These are phyloP conservation scores for Microascus cirrosus DNA, from an alignment of 2,329 filamentous ascomycete genomes.

Conservation along the genomic window DNA sequence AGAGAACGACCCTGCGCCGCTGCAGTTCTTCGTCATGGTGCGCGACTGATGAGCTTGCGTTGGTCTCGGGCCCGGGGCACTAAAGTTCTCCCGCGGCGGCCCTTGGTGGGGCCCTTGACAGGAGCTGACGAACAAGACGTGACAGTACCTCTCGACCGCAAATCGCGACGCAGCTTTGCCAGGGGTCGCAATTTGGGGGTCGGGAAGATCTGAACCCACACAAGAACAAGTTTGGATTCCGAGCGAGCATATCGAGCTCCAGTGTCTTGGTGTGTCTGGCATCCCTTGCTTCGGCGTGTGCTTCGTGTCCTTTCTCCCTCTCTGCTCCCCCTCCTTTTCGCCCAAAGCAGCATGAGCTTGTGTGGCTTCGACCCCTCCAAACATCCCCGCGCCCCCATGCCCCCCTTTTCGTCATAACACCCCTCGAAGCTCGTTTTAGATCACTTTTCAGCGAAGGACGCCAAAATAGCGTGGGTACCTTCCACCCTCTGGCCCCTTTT, in stretches of 20 bases:
- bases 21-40: not conserved
- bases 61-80: too few relatives aligned
- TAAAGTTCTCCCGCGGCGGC: not conserved
- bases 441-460: not conserved
- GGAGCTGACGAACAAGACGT: not conserved
- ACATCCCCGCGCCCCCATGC: not conserved
- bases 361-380: not conserved
- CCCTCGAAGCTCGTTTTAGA: not conserved
- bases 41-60: not conserved
- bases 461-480: not conserved
- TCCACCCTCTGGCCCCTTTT: not conserved
- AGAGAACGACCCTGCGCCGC: not conserved
- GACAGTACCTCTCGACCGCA: not conserved
- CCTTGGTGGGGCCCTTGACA: not conserved
- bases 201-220: not conserved
- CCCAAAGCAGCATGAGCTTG: not conserved
- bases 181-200: not conserved
- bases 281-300: not conserved
- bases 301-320: too few relatives aligned
- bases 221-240: not conserved
- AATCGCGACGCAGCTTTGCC: not conserved
- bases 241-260: not conserved
- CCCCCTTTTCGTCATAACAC: not conserved
- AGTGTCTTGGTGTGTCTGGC: not conserved
- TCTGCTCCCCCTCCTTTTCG: too few relatives aligned